Evolutionary conservation across 2,329 filamentous ascomycete species (phyloP).

Genomic region (Exophiala sideris): DNA sequence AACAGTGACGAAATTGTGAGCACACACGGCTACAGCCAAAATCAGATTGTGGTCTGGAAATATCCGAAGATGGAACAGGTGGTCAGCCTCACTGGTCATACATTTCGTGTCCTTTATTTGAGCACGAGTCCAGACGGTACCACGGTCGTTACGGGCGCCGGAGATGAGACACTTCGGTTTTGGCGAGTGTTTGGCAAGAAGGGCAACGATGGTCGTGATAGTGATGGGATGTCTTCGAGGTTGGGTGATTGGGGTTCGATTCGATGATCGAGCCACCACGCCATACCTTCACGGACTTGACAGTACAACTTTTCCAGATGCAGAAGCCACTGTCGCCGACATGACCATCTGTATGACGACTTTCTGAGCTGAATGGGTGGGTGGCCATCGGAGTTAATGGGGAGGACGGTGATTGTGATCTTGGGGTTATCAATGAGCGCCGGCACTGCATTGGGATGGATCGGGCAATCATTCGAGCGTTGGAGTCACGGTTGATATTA

Average conservation of each 20-base stretch:
- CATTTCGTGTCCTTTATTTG: constrained; percentile 91
- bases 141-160: constrained; percentile 90
- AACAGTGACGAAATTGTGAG: constrained; percentile 97
- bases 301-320: too few species aligned
- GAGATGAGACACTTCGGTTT: constrained; percentile 92
- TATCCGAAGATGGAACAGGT: constrained; percentile 98
- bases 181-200: constrained; percentile 94
- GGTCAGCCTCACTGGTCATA: constrained; percentile 90
- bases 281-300: background rate
- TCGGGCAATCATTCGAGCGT: too few species aligned
- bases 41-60: constrained; percentile 99
- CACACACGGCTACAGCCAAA: constrained; percentile 95
- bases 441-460: too few species aligned
- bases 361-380: too few species aligned
- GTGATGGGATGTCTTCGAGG: constrained; percentile 41
- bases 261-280: constrained; percentile 43
- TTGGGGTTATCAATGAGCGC: too few species aligned
- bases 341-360: too few species aligned
- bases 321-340: too few species aligned
- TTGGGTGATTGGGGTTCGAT: constrained; percentile 82
- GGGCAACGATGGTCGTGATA: constrained; percentile 61
- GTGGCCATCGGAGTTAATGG: too few species aligned
- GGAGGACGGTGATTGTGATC: too few species aligned
- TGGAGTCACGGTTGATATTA: too few species aligned
- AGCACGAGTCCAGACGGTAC: constrained; percentile 96